Percentiles rank a stretch among this genome's conserved stretches.
Evolutionary conservation across 352 stramenopile species (phyloP).

Genomic region (Pythium aristosporum): DNA sequence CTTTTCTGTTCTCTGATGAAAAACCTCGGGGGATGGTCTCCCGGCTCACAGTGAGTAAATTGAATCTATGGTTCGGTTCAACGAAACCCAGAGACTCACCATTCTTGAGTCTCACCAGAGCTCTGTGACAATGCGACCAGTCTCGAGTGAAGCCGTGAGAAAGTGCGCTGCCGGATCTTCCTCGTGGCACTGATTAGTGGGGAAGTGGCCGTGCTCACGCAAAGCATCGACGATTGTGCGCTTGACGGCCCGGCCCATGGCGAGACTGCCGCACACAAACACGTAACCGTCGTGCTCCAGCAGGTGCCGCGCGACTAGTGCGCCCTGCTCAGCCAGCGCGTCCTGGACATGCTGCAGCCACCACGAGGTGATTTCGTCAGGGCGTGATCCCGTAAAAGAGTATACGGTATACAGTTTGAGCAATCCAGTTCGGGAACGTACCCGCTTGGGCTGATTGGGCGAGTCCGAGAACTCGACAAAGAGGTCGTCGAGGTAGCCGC

Average conservation of each 20-base stretch:
- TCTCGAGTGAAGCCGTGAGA: slow-evolving; percentile 44
- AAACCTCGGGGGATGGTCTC: not conserved
- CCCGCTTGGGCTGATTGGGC: slow-evolving; percentile 37
- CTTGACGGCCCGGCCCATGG: slow-evolving; percentile 79
- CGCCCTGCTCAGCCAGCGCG: slow-evolving; percentile 49
- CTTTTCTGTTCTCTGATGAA: not conserved
- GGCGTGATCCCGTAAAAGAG: not conserved
- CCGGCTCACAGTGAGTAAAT: slow-evolving; percentile 2
- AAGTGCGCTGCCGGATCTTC: slow-evolving; percentile 33
- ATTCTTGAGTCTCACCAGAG: slow-evolving; percentile 68
- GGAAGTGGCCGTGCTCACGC: slow-evolving; percentile 34
- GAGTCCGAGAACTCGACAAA: slow-evolving; percentile 63
- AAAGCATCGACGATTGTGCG: slow-evolving; percentile 52
- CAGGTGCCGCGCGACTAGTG: slow-evolving; percentile 57
- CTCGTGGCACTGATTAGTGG: not conserved
- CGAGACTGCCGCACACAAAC: slow-evolving; percentile 77
- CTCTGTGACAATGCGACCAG: slow-evolving; percentile 60
- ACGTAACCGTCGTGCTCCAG: slow-evolving; percentile 57
- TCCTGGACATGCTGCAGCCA: slow-evolving; percentile 70
- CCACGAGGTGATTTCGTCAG: not conserved
- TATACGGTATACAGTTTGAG: too few relatives aligned
- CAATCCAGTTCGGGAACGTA: slow-evolving; percentile 25
- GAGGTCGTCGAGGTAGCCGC: slow-evolving; percentile 48
- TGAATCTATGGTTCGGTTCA: not conserved
- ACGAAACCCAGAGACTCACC: not conserved